A percentile compares a stretch with the other conserved stretches of the same genome.
These are phyloP conservation scores for Dendrothele bispora DNA, from an alignment of 768 basidiomycete genomes.

Conservation along the genomic window DNA sequence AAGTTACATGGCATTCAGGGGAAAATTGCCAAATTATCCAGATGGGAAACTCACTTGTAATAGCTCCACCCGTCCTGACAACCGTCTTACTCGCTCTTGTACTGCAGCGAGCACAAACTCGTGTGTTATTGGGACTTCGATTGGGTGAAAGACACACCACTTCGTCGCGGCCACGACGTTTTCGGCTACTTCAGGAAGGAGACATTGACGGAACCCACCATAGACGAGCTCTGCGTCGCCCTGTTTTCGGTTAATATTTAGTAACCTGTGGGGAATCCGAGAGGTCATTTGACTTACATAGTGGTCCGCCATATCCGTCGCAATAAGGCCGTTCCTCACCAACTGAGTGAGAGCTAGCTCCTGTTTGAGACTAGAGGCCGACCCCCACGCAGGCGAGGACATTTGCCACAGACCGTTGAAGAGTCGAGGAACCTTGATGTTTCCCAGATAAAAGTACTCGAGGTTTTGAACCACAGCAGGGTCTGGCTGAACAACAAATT, in stretches of 20 bases:
- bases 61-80: conserved; percentile 45
- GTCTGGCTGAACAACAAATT: neutral
- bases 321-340: conserved; percentile 10
- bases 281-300: conserved; percentile 8
- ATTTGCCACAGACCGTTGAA: conserved; percentile 63
- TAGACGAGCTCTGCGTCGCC: conserved; percentile 25
- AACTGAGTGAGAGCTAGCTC: conserved; percentile 4
- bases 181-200: conserved; percentile 18
- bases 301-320: conserved; percentile 17
- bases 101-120: conserved; percentile 48
- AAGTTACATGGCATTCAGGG: neutral
- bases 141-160: conserved; percentile 57
- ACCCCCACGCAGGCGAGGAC: conserved; percentile 62
- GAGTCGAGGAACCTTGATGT: conserved; percentile 43
- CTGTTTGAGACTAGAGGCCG: conserved; percentile 26
- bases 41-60: conserved; percentile 40
- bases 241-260: neutral
- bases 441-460: conserved; percentile 31
- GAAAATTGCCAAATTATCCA: neutral
- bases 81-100: conserved; percentile 49
- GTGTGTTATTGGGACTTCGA: conserved; percentile 32
- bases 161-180: conserved; percentile 54
- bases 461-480: neutral
- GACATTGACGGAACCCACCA: conserved; percentile 46
- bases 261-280: neutral